Evolutionary conservation across 148 eudicot genomes (phyloP).

Genomic region (Diospyros kaki): DNA sequence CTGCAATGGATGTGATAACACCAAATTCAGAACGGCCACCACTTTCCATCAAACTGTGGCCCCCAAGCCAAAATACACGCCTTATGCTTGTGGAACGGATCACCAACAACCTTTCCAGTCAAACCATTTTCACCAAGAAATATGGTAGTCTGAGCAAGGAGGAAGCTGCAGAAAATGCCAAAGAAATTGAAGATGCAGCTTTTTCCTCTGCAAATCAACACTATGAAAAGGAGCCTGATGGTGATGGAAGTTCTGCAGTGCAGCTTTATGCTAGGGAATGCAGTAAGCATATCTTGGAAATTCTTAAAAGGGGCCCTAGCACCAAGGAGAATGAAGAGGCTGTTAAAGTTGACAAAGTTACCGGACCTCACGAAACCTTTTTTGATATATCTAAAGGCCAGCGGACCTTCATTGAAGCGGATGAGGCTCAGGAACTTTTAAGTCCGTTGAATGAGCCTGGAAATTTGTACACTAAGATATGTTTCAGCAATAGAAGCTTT

Average conservation of each 20-base stretch:
- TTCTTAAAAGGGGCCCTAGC: constrained; percentile 38
- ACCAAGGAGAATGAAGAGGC: constrained; percentile 20
- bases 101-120: constrained; percentile 46
- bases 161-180: constrained; percentile 49
- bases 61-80: constrained; percentile 57
- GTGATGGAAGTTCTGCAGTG: constrained; percentile 70
- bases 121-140: constrained; percentile 51
- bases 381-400: constrained; percentile 60
- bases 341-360: constrained; percentile 22
- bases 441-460: constrained; percentile 42
- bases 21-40: constrained; percentile 27
- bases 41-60: constrained; percentile 58
- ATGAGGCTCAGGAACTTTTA: constrained; percentile 44
- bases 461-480: constrained; percentile 44
- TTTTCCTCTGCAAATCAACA: constrained; percentile 43
- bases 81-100: constrained; percentile 52
- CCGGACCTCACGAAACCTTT: constrained; percentile 19
- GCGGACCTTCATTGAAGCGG: constrained; percentile 52
- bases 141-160: constrained; percentile 42
- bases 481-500: constrained; percentile 70
- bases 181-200: constrained; percentile 47
- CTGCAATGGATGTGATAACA: constrained; percentile 29
- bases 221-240: constrained; percentile 59
- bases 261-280: constrained; percentile 65
- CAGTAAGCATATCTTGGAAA: constrained; percentile 51